Percentiles rank a stretch among this genome's conserved stretches.
phyloP scores from a whole-genome alignment of 164 flowering plant genomes.

The Euptelea pleiosperma region DNA sequence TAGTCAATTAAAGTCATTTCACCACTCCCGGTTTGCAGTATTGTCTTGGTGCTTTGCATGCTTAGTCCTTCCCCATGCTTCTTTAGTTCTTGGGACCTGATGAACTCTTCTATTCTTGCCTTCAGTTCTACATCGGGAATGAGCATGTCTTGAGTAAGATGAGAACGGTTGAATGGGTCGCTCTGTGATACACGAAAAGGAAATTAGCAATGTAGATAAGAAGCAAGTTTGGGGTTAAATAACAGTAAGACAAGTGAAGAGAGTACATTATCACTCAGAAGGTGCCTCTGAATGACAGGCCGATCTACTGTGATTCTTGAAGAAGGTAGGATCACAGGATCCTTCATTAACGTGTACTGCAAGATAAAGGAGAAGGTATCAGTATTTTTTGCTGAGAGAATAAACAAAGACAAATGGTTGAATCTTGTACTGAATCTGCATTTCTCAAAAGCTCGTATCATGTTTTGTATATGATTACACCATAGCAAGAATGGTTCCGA shows the following conservation, averaged over 20 bases:
- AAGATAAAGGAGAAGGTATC: slow-evolving; percentile 12
- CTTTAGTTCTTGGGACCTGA: slow-evolving; percentile 49
- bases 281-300: slow-evolving; percentile 92
- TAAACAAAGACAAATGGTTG: no score
- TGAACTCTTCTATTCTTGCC: slow-evolving; percentile 74
- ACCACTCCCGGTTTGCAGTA: slow-evolving; percentile 37
- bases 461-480: no score
- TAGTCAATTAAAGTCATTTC: slow-evolving; percentile 46
- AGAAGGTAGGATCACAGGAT: slow-evolving; percentile 95
- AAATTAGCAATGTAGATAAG: background rate
- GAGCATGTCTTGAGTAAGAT: slow-evolving; percentile 88
- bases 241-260: background rate
- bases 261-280: slow-evolving; percentile 82
- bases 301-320: slow-evolving; percentile 88
- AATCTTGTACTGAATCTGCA: no score
- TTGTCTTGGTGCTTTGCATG: slow-evolving; percentile 35
- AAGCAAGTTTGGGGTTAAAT: background rate
- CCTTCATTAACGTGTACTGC: slow-evolving; percentile 97
- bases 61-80: slow-evolving; percentile 32
- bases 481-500: background rate
- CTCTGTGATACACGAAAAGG: slow-evolving; percentile 52
- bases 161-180: slow-evolving; percentile 96
- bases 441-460: no score
- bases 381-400: background rate
- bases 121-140: slow-evolving; percentile 74